Evolutionary conservation across 805 yeast species (phyloP).

Genomic region (Lipomyces sp.): DNA sequence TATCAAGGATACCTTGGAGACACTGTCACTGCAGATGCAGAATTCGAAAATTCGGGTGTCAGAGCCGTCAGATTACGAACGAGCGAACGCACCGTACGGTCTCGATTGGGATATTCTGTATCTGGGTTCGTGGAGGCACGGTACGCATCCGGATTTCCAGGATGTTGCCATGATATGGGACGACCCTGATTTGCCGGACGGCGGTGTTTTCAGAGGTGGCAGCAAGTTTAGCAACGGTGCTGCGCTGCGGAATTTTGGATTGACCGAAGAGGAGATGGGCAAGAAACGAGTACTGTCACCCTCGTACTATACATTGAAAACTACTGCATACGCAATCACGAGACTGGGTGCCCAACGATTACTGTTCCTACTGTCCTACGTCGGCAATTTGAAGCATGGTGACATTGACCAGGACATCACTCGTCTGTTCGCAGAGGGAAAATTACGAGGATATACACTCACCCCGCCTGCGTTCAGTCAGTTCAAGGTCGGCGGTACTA

Average conservation of each 20-base stretch:
- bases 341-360: conserved; percentile 29
- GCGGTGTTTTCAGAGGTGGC: too few species aligned
- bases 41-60: conserved; percentile 14
- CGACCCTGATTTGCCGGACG: conserved; percentile 16
- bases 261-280: conserved; percentile 13
- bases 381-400: conserved; percentile 12
- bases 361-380: conserved; percentile 21
- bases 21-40: conserved; percentile 12
- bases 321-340: conserved; percentile 29
- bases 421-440: conserved; percentile 14
- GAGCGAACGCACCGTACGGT: conserved; percentile 26
- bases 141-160: conserved; percentile 14
- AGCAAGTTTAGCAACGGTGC: background rate
- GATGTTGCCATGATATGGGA: conserved; percentile 16
- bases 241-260: conserved; percentile 4
- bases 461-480: conserved; percentile 22
- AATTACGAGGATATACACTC: conserved; percentile 20
- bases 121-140: conserved; percentile 25
- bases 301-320: conserved; percentile 19
- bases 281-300: conserved; percentile 23
- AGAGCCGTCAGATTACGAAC: conserved; percentile 24
- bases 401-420: conserved; percentile 24
- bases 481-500: conserved; percentile 26
- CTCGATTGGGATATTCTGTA: conserved; percentile 31
- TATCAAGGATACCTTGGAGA: conserved; percentile 18